Conservation (phyloP, 345 rosid genomes). For the Aquilaria sinensis region DNA sequence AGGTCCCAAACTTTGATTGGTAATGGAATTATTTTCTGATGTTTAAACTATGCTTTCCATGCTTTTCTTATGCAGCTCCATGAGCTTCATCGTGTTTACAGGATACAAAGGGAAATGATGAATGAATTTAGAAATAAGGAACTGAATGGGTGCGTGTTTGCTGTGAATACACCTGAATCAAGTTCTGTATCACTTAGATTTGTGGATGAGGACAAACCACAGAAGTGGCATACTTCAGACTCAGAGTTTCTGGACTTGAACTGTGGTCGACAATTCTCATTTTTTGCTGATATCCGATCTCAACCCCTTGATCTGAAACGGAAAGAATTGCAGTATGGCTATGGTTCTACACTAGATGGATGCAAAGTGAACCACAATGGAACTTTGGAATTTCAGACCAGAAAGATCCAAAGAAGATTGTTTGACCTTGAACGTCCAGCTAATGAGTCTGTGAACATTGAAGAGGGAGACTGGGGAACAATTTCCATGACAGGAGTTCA, state of each 20-base stretch:
- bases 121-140: conserved; percentile 52
- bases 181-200: conserved; percentile 17
- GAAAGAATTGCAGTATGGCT: conserved; percentile 28
- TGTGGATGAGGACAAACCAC: conserved; percentile 19
- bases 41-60: background rate
- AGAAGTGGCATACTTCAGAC: conserved; percentile 10
- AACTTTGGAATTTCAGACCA: conserved; percentile 24
- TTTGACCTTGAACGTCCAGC: conserved; percentile 62
- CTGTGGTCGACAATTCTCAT: conserved; percentile 16
- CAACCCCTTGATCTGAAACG: conserved; percentile 26
- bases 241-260: conserved; percentile 12
- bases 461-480: conserved; percentile 24
- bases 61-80: conserved; percentile 30
- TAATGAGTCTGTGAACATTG: conserved; percentile 41
- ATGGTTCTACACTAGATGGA: conserved; percentile 24
- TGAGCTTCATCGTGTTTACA: conserved; percentile 77
- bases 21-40: conserved; percentile 10
- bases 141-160: conserved; percentile 20
- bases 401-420: conserved; percentile 38
- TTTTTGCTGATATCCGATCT: conserved; percentile 38
- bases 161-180: conserved; percentile 23
- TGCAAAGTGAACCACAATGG: conserved; percentile 24
- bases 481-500: conserved; percentile 18
- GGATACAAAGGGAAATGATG: conserved; percentile 67
- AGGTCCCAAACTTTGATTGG: background rate